Evolutionary conservation across 352 stramenopile species (phyloP), one percentile per base, ranked within the genome.

Genomic region (Pythium rhizo-oryzae): DNA sequence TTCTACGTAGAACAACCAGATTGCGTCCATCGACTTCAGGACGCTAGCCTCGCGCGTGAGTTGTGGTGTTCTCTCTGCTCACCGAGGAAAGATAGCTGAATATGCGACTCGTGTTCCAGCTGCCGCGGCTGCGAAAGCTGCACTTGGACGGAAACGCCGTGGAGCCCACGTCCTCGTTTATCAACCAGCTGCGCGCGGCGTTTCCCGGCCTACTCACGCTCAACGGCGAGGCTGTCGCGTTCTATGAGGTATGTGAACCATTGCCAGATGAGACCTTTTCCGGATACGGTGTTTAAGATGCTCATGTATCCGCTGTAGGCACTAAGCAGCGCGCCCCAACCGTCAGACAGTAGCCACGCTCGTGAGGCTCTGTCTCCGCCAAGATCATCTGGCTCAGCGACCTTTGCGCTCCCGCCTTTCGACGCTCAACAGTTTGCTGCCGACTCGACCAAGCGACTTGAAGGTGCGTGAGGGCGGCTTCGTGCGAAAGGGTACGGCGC

Each of bases 1-100:
- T n/a, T n/a, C n/a, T n/a, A n/a, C n/a, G n/a, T n/a, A 92, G 84
- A 71, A 71, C 12, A 92, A 92, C 30, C 64, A 76, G 16, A 77
- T 92, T 58, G 52, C 50, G 8, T 74, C 59, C 6, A 71, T 91
- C 30, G 72, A 91, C 51, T 84, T 89, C 7, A 24, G 33, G 6
- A 41, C 52, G 0, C 70, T 93, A 6, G 66, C 79, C 6, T 25
- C 37, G 15, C 78, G 83, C 54, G 79, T 85, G 56, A 11, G 55
- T 52, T 25, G 35, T 8, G 18, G 30, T 49, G 25, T 19, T 18
- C 30, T 8, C 3, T n/a, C 7, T 30, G n/a, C n/a, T 7, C 1
- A 47, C 4, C 12, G 41, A 7, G n/a, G n/a, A n/a, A n/a, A 19
- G 18, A 47, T 8, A 19, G 2, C 41, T 47, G 15, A n/a, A 15